A percentile compares a stretch with the other conserved stretches of the same genome.
Evolutionary conservation across 257 asterid genomes (phyloP).

Genomic region (Solanum chaucha): DNA sequence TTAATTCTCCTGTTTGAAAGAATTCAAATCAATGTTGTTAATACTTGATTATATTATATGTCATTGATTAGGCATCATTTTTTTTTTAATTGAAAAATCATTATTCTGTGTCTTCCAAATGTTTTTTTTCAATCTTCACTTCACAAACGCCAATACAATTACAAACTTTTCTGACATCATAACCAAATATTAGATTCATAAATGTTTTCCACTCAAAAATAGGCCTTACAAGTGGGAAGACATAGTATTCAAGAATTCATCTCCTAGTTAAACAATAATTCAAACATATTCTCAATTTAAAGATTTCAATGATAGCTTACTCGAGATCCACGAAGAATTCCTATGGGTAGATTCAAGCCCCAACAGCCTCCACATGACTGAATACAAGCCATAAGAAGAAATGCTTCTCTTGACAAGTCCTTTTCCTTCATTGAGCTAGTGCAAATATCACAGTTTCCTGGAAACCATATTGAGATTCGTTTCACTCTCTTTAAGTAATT

Average conservation of each 20-base stretch:
- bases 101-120: background rate
- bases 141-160: background rate
- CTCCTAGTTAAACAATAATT: background rate
- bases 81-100: background rate
- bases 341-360: constrained; percentile 90
- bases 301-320: constrained; percentile 36
- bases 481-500: background rate
- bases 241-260: background rate
- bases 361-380: constrained; percentile 72
- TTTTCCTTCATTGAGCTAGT: constrained; percentile 55
- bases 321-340: constrained; percentile 93
- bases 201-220: background rate
- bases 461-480: constrained; percentile 1
- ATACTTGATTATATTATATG: background rate
- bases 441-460: constrained; percentile 93
- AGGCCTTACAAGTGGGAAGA: background rate
- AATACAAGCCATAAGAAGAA: constrained; percentile 81
- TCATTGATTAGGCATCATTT: background rate
- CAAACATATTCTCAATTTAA: background rate
- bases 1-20: background rate
- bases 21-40: background rate
- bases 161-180: background rate
- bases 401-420: constrained; percentile 86
- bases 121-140: background rate
- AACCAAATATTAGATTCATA: background rate